These are phyloP conservation scores for Ramularia collo-cygni DNA, from an alignment of 2,329 filamentous ascomycete species.

Conservation along the genomic window DNA sequence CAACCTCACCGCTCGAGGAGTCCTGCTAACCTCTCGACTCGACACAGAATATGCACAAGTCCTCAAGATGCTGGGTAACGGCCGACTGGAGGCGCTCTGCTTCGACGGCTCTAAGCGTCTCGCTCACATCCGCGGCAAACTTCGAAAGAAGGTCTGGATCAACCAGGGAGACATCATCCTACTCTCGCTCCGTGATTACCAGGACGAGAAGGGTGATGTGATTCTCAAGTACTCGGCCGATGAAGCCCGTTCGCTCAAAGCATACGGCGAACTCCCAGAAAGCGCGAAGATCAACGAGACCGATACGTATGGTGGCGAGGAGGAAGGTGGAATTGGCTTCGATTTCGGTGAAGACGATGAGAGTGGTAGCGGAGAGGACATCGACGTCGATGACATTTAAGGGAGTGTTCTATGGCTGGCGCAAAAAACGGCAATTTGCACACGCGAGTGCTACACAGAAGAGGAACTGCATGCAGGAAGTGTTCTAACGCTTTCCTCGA, in stretches of 20 bases:
- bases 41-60: constrained; percentile 69
- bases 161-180: constrained; percentile 96
- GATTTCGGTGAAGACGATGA: constrained; percentile 91
- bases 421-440: too few species aligned
- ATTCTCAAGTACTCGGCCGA: constrained; percentile 94
- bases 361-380: constrained; percentile 61
- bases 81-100: constrained; percentile 84
- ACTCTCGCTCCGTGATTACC: constrained; percentile 81
- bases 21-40: not conserved
- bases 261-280: constrained; percentile 95
- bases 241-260: constrained; percentile 90
- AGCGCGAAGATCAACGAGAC: constrained; percentile 99
- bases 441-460: too few species aligned
- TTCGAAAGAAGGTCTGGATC: constrained; percentile 99
- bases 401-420: not conserved
- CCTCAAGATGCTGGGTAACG: constrained; percentile 93
- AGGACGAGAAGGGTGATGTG: constrained; percentile 88
- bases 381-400: constrained; percentile 93
- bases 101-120: constrained; percentile 89
- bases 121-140: constrained; percentile 86
- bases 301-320: constrained; percentile 84
- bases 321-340: constrained; percentile 93
- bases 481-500: too few species aligned
- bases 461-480: too few species aligned
- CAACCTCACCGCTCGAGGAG: constrained; percentile 2